These are phyloP conservation scores for Kodamaea kaohsiungensis DNA, from an alignment of 805 yeast species.

Conservation along the genomic window DNA sequence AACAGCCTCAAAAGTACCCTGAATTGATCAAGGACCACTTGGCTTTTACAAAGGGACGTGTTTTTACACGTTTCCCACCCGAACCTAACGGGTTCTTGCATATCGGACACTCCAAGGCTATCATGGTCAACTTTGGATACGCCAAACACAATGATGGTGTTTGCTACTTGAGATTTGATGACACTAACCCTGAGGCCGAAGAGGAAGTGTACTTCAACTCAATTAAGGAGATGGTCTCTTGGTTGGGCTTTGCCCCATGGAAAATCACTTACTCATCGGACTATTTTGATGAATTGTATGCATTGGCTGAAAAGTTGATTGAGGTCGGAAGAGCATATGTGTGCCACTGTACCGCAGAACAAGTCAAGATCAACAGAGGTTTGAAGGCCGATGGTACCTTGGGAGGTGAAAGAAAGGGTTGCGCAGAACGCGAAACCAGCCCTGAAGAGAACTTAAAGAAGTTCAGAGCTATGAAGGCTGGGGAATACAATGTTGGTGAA, in stretches of 20 bases:
- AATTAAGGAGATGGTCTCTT: conserved; percentile 77
- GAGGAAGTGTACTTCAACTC: conserved; percentile 88
- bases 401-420: conserved; percentile 89
- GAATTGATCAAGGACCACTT: conserved; percentile 82
- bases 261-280: conserved; percentile 94
- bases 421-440: conserved; percentile 70
- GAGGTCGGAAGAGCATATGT: conserved; percentile 76
- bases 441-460: conserved; percentile 74
- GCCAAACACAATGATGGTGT: conserved; percentile 85
- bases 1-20: conserved; percentile 86
- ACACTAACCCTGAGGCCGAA: conserved; percentile 98
- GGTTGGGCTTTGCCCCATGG: conserved; percentile 96
- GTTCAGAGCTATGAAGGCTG: conserved; percentile 91
- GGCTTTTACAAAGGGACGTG: conserved; percentile 75
- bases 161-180: conserved; percentile 93
- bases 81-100: conserved; percentile 98
- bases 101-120: conserved; percentile 97
- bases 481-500: conserved; percentile 83
- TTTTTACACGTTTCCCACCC: conserved; percentile 95
- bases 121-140: conserved; percentile 96
- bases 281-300: conserved; percentile 87
- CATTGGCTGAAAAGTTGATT: conserved; percentile 82
- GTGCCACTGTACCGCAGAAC: conserved; percentile 90
- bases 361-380: conserved; percentile 89
- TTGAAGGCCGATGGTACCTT: conserved; percentile 86